A percentile compares a stretch with the other conserved stretches of the same genome.
Evolutionary conservation across 1,139 yeast species (phyloP).

Genomic region (Magnusiomyces fungicola): DNA sequence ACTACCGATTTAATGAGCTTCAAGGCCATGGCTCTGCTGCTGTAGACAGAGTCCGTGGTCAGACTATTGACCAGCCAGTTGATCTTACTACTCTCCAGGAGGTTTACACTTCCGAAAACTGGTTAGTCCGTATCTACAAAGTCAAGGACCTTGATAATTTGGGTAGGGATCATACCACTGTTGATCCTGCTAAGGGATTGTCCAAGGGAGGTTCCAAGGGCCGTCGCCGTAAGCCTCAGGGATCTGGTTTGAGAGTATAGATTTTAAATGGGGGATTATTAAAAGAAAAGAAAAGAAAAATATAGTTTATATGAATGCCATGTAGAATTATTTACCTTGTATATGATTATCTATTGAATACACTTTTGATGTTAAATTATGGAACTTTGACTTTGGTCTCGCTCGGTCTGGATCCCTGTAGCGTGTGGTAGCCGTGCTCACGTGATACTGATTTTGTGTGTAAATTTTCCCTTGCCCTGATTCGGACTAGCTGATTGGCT

Average conservation of each 20-base stretch:
- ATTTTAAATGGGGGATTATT: too few species aligned
- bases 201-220: neutral
- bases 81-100: constrained; percentile 78
- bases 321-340: too few species aligned
- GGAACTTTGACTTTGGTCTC: too few species aligned
- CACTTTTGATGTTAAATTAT: too few species aligned
- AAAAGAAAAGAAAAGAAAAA: too few species aligned
- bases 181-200: constrained; percentile 7
- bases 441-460: too few species aligned
- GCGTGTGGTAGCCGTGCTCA: too few species aligned
- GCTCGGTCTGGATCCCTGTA: too few species aligned
- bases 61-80: constrained; percentile 48
- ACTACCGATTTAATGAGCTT: constrained; percentile 74
- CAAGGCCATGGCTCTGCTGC: constrained; percentile 62
- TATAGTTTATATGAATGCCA: too few species aligned
- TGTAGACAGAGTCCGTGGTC: constrained; percentile 82
- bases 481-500: too few species aligned
- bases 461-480: too few species aligned
- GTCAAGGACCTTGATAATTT: constrained; percentile 83
- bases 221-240: constrained; percentile 5
- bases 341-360: too few species aligned
- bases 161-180: constrained; percentile 53
- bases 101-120: constrained; percentile 90
- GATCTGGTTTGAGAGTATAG: constrained; percentile 2
- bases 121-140: constrained; percentile 93